Percentiles rank a stretch among this genome's conserved stretches.
These are phyloP conservation scores for Entonaema liquescens DNA, from an alignment of 495 filamentous ascomycete genomes.

Conservation along the genomic window DNA sequence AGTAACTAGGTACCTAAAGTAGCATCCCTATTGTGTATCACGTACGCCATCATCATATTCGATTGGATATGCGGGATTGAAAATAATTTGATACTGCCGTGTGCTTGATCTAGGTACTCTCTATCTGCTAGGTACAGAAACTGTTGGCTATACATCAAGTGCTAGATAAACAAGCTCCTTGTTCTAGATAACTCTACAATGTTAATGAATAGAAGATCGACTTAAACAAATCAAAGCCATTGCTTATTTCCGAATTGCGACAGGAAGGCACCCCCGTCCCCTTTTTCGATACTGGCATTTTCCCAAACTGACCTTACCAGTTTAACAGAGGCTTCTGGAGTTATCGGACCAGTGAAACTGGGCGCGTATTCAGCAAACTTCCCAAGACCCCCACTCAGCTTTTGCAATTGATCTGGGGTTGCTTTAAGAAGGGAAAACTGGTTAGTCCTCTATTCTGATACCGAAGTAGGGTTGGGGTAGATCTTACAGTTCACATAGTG, in stretches of 20 bases:
- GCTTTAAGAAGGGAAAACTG: not conserved
- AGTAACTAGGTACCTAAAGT: too few species aligned
- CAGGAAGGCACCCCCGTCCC: not conserved
- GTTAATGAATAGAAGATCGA: not conserved
- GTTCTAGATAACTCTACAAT: not conserved
- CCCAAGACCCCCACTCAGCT: not conserved
- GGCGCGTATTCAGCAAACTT: not conserved
- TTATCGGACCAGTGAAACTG: not conserved
- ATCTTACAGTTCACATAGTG: not conserved
- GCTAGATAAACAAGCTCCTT: too few species aligned
- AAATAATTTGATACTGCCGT: too few species aligned
- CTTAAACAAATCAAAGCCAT: not conserved
- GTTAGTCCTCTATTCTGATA: not conserved
- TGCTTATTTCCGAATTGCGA: not conserved
- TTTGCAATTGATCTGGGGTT: not conserved
- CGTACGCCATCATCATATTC: too few species aligned
- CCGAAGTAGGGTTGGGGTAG: not conserved
- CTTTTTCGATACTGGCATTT: not conserved
- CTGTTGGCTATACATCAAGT: too few species aligned
- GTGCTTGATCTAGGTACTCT: too few species aligned
- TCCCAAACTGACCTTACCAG: not conserved
- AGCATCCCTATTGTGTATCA: too few species aligned
- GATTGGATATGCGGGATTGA: too few species aligned
- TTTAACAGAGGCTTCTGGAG: not conserved
- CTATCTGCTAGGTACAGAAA: too few species aligned